These are phyloP conservation scores for Phytopythium litorale DNA, from an alignment of 352 stramenopile genomes.

Conservation along the genomic window DNA sequence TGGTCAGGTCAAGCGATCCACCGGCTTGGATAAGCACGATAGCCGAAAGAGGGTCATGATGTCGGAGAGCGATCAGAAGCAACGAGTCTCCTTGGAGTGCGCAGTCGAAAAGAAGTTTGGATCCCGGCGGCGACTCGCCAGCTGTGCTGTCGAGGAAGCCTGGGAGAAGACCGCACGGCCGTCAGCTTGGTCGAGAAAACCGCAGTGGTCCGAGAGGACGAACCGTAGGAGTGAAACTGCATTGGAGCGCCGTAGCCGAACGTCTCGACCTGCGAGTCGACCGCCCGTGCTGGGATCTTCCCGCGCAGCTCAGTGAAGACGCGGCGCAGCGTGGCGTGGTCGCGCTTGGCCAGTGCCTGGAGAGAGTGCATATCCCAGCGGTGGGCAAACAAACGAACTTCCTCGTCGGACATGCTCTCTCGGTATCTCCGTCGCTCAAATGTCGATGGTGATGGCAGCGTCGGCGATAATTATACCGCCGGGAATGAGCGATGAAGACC, in stretches of 20 bases:
- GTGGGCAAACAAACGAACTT: conserved; percentile 29
- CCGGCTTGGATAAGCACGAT: conserved; percentile 25
- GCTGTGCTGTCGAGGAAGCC: conserved; percentile 46
- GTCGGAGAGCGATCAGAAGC: conserved; percentile 42
- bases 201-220: neutral
- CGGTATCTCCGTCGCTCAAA: neutral
- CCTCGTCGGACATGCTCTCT: neutral
- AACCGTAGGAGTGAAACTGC: conserved; percentile 51
- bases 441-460: neutral
- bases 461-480: neutral
- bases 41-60: conserved; percentile 29
- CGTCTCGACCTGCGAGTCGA: conserved; percentile 32
- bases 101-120: conserved; percentile 26
- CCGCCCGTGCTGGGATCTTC: conserved; percentile 14
- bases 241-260: conserved; percentile 47
- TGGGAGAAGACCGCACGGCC: conserved; percentile 1
- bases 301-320: conserved; percentile 34
- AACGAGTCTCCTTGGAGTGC: conserved; percentile 51
- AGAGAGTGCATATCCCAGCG: conserved; percentile 63
- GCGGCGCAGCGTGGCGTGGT: conserved; percentile 26
- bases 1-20: conserved; percentile 26
- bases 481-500: neutral
- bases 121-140: conserved; percentile 1
- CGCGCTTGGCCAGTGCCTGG: conserved; percentile 30
- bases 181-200: neutral